Evolutionary conservation across 2,329 filamentous ascomycete species (phyloP).

Genomic region (Alternaria novae-zelandiae): DNA sequence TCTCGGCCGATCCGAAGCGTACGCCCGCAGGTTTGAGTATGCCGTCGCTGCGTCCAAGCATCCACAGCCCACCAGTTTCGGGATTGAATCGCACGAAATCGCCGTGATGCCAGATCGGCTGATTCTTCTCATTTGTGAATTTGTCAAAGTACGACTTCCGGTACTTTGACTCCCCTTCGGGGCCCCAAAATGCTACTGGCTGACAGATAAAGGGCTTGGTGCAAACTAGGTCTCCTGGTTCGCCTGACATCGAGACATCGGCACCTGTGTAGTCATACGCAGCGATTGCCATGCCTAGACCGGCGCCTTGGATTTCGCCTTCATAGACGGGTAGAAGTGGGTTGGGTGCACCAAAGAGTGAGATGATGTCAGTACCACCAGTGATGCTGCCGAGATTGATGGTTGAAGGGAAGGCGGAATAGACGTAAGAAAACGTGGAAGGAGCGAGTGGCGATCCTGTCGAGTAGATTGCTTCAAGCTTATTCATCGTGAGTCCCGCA

Average conservation of each 20-base stretch:
- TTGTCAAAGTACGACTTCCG: constrained; percentile 84
- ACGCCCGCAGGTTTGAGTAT: constrained; percentile 92
- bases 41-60: constrained; percentile 92
- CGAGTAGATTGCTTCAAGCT: constrained; percentile 85
- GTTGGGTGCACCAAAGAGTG: constrained; percentile 86
- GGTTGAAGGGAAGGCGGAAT: constrained; percentile 77
- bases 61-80: constrained; percentile 77
- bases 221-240: constrained; percentile 89
- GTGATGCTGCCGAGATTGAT: constrained; percentile 93
- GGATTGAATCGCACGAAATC: constrained; percentile 83
- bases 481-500: constrained; percentile 59
- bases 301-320: constrained; percentile 58
- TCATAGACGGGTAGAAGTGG: constrained; percentile 57
- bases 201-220: constrained; percentile 86
- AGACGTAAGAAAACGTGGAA: constrained; percentile 90
- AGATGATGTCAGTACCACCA: constrained; percentile 95
- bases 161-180: constrained; percentile 77
- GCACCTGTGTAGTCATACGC: constrained; percentile 61
- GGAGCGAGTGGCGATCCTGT: constrained; percentile 92
- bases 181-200: constrained; percentile 86
- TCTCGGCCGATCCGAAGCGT: constrained; percentile 90
- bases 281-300: constrained; percentile 59
- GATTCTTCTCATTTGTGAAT: constrained; percentile 60
- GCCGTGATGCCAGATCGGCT: constrained; percentile 86
- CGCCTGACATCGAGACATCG: constrained; percentile 65